Evolutionary conservation across 73 alveolate species (phyloP), one percentile per base, ranked within the genome.

Genomic region (Paramecium primaurelia): DNA sequence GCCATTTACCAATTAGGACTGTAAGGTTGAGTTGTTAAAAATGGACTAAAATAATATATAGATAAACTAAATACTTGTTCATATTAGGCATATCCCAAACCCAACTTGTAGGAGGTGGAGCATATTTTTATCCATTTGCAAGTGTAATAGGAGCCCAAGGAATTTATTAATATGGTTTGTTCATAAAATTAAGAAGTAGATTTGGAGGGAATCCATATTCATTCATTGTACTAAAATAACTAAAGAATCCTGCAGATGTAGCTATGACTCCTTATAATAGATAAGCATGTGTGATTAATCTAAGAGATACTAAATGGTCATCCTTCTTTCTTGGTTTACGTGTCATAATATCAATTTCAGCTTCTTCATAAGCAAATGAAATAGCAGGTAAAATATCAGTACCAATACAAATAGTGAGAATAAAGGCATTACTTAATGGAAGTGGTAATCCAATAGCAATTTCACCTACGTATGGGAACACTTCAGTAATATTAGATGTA

Each of bases 321-420:
- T 92, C 88, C 95, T 97, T 96, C 71, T 96, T 97, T 75, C 99
- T 93, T 11, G 99, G 99, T 51, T 90, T 94, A 88, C 98, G 92
- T 37, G 96, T 95, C 97, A 97, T 95, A 69, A 97, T 97, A 73
- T 98, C 99, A n/a, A 95, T 84, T 73, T 97, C 99, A 16, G 99
- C 97, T 26, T 93, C 92, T 86, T 97, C 99, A 95, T 97, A 97
- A 44, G 99, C 98, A 77, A 97, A 94, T 59, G 98, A 95, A 51
- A 97, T 94, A 86, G 98, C 97, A 12, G 99, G 99, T 92, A 92
- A 86, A 9, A 97, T 93, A 95, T 97, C 99, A 64, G 99, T 97
- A 18, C 99, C 99, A 9, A 97, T 90, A 86, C 95, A 95, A 37
- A 97, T 95, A 60, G 95, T 91, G 28, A 97, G 92, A 36, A 97